Base-by-base conservation (phyloP, 2,329 filamentous ascomycete species). In the Lecanicillium sp. region DNA sequence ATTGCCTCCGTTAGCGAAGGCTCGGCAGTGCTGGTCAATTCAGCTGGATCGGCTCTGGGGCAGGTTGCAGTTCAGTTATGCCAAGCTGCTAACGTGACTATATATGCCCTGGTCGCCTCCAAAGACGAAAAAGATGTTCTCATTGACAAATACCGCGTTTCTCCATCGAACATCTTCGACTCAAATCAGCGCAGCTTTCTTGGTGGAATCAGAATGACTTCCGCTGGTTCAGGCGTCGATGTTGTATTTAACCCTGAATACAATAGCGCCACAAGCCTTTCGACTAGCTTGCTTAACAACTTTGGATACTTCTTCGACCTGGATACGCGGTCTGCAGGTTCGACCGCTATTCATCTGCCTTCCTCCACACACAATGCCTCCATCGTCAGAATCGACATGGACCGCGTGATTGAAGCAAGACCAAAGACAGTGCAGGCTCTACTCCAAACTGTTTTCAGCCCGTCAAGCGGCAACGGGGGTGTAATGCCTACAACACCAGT, bases 361-460 rank as follows among this genome's bases (percentile, higher is more conserved):
- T 18, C 17, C 13, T 33, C 30, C 30, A 33, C 30, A 33, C 17
- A 18, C 30, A 18, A 48, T 28, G 40, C 45, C 13, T 18, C 11
- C 25, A 36, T 11, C 18, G 33, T 14, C 32, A 36, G 14, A 13
- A 25, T 6, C n/a, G 17, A 13, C 29, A 28, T 19, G 39, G 29
- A 11, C 27, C 29, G 12, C 33, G 36, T 25, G 19, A n/a, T n/a
- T n/a, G n/a, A n/a, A n/a, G n/a, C n/a, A n/a, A n/a, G n/a, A n/a
- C n/a, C n/a, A n/a, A n/a, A n/a, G n/a, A n/a, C n/a, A n/a, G n/a
- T n/a, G n/a, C n/a, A n/a, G n/a, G n/a, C n/a, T n/a, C n/a, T n/a
- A n/a, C n/a, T n/a, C n/a, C n/a, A n/a, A n/a, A n/a, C n/a, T n/a
- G n/a, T n/a, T n/a, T n/a, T n/a, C n/a, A n/a, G n/a, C n/a, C n/a